Percentiles rank a stretch among this genome's conserved stretches.
Evolutionary conservation across 371 early-diverging fungal species (phyloP).

Genomic region (Mucor piriformis): DNA sequence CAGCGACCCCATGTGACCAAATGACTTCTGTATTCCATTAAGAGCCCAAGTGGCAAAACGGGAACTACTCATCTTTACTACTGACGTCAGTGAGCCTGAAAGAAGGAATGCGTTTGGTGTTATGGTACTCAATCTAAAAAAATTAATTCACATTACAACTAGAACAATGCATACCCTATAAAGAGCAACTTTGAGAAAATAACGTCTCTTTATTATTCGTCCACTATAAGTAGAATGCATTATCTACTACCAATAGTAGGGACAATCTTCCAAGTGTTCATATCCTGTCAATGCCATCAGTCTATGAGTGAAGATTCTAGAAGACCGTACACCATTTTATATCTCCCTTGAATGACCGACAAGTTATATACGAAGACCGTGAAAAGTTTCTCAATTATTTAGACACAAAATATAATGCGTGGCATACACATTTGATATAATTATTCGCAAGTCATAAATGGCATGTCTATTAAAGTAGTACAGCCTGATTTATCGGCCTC

Average conservation of each 20-base stretch:
- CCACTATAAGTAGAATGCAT: background rate
- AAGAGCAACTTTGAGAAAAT: no score
- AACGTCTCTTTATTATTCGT: no score
- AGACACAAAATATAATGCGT: background rate
- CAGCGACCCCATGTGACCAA: no score
- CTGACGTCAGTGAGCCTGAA: no score
- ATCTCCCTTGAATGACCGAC: constrained; percentile 3
- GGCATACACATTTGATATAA: constrained; percentile 12
- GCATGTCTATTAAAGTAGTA: constrained; percentile 12
- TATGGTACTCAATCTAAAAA: no score
- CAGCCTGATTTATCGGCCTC: background rate
- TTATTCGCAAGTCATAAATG: constrained; percentile 16
- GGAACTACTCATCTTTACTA: no score
- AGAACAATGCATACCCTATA: no score
- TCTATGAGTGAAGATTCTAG: background rate
- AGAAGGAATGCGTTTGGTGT: no score
- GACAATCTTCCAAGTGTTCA: background rate
- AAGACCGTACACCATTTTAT: constrained; percentile 10
- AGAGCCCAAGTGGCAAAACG: no score
- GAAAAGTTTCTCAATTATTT: constrained; percentile 11
- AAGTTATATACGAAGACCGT: background rate
- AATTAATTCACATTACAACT: no score
- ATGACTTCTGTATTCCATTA: no score
- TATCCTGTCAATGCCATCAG: background rate
- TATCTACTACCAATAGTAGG: background rate